These are phyloP conservation scores for Globisporangium orthogonon DNA, from an alignment of 352 stramenopile species.

Conservation along the genomic window DNA sequence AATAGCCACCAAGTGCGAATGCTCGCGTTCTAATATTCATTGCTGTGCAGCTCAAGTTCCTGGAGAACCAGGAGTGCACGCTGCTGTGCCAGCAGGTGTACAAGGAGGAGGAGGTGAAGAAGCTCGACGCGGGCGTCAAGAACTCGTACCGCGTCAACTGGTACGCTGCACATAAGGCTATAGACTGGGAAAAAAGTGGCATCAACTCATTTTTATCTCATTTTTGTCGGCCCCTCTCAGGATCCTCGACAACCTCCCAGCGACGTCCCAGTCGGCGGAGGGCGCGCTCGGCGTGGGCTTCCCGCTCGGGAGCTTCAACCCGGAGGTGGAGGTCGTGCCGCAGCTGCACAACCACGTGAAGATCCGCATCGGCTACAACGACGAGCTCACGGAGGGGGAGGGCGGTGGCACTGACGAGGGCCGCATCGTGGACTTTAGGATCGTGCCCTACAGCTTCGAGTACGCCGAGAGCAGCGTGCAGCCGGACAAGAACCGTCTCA, in stretches of 20 bases:
- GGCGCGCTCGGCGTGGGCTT: conserved; percentile 77
- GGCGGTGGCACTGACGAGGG: conserved; percentile 69
- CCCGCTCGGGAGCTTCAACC: conserved; percentile 86
- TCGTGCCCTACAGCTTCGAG: conserved; percentile 96
- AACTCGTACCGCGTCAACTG: conserved; percentile 98
- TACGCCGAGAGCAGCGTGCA: conserved; percentile 83
- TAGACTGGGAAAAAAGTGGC: neutral
- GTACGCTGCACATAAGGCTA: conserved; percentile 10
- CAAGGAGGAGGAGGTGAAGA: conserved; percentile 90
- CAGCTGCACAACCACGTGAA: conserved; percentile 99
- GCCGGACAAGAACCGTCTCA: conserved; percentile 65
- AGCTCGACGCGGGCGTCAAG: conserved; percentile 92
- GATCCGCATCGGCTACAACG: conserved; percentile 98
- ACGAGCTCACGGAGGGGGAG: conserved; percentile 52
- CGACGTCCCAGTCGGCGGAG: conserved; percentile 66
- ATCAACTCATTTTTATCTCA: too few species aligned
- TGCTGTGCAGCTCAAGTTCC: conserved; percentile 71
- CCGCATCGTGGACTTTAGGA: conserved; percentile 98
- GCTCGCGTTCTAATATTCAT: too few species aligned
- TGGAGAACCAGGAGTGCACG: conserved; percentile 63
- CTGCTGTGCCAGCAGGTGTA: conserved; percentile 80
- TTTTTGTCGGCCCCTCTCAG: conserved; percentile 11
- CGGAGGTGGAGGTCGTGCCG: conserved; percentile 87
- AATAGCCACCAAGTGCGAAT: too few species aligned
- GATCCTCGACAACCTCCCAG: conserved; percentile 98